A percentile compares a stretch with the other conserved stretches of the same genome.
phyloP scores from a whole-genome alignment of 345 rosid genomes.

The Gossypium mustelinum region DNA sequence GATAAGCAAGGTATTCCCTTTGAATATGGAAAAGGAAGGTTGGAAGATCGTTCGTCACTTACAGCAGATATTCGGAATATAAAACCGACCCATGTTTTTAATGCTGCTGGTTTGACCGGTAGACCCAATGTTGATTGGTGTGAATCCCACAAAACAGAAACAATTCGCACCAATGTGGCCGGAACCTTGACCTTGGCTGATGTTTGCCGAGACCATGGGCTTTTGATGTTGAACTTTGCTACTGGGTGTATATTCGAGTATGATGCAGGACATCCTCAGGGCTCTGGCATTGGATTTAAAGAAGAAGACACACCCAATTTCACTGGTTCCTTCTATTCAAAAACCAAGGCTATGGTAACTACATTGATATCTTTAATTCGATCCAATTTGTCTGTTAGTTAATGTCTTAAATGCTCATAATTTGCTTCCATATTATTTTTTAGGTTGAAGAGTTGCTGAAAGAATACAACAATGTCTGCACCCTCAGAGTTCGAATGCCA shows the following conservation, averaged over 20 bases:
- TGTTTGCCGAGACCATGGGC: slow-evolving; percentile 70
- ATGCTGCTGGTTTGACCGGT: slow-evolving; percentile 91
- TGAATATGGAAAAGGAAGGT: slow-evolving; percentile 82
- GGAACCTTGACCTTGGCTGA: slow-evolving; percentile 84
- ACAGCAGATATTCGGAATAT: slow-evolving; percentile 57
- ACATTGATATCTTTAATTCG: neutral
- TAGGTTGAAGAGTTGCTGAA: slow-evolving; percentile 87
- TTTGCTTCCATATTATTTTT: neutral
- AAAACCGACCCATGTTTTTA: slow-evolving; percentile 84
- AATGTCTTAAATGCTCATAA: neutral
- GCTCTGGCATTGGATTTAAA: slow-evolving; percentile 75
- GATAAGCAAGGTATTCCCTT: slow-evolving; percentile 67
- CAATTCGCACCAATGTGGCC: slow-evolving; percentile 75
- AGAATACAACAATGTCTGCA: slow-evolving; percentile 84
- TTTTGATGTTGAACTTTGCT: slow-evolving; percentile 78
- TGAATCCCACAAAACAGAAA: slow-evolving; percentile 84
- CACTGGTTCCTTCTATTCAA: slow-evolving; percentile 76
- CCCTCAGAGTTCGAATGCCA: slow-evolving; percentile 89
- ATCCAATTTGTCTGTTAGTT: neutral
- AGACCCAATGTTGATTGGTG: slow-evolving; percentile 98
- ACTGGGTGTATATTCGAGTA: slow-evolving; percentile 94
- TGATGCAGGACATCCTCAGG: slow-evolving; percentile 66
- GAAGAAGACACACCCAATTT: slow-evolving; percentile 80
- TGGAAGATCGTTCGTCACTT: slow-evolving; percentile 69
- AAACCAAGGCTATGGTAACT: slow-evolving; percentile 79